Percentiles rank a stretch among this genome's conserved stretches.
phyloP scores from a whole-genome alignment of 768 basidiomycete genomes.

The Paxillus involutus region DNA sequence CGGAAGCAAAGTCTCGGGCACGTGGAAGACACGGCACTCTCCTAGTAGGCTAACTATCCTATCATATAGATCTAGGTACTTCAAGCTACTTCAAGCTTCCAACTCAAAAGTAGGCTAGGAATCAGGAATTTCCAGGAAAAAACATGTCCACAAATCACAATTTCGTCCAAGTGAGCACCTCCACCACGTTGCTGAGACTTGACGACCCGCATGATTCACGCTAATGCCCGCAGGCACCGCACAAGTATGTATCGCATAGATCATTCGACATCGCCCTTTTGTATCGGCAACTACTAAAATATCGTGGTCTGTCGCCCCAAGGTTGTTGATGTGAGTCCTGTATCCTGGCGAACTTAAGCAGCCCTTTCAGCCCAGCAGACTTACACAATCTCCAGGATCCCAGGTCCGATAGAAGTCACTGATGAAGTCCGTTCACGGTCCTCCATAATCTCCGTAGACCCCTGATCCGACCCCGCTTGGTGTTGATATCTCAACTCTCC shows the following conservation, averaged over 20 bases:
- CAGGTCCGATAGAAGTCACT: constrained; percentile 62
- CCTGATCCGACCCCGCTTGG: neutral
- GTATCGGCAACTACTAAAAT: constrained; percentile 18
- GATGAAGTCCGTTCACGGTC: constrained; percentile 46
- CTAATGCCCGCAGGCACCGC: constrained; percentile 46
- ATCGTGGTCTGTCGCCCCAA: constrained; percentile 23
- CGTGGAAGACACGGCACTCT: too few relatives aligned
- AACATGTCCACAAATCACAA: constrained; percentile 19
- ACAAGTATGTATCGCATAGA: constrained; percentile 42
- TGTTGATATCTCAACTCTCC: neutral
- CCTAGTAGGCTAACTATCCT: too few relatives aligned
- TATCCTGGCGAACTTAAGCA: neutral
- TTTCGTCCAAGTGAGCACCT: constrained; percentile 20
- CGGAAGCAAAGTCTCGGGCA: too few relatives aligned
- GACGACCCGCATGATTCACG: neutral
- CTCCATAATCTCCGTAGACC: too few relatives aligned
- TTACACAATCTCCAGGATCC: constrained; percentile 41
- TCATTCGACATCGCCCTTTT: neutral
- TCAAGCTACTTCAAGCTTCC: too few relatives aligned
- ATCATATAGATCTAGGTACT: too few relatives aligned
- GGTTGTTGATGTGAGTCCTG: constrained; percentile 46
- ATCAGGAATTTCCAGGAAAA: neutral
- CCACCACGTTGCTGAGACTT: neutral
- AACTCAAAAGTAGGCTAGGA: too few relatives aligned
- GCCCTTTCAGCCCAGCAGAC: constrained; percentile 1